phyloP scores from a whole-genome alignment of 352 stramenopile genomes.

The Phytophthora ohioensis region DNA sequence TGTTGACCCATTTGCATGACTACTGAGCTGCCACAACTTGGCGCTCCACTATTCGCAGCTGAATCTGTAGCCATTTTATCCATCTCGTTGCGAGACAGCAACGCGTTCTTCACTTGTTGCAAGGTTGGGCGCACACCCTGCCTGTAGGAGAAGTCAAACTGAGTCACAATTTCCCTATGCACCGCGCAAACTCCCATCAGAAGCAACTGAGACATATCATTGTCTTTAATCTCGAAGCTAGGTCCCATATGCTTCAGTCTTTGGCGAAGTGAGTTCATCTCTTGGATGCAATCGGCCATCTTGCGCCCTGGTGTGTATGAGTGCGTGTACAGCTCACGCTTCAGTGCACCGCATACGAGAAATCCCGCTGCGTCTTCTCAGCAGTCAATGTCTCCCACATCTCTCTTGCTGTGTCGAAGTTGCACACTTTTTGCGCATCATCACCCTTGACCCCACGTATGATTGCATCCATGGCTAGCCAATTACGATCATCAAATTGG shows the following conservation, averaged over 20 bases:
- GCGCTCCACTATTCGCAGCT: background rate
- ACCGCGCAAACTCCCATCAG: slow-evolving; percentile 11
- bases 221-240: background rate
- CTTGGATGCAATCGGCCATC: slow-evolving; percentile 13
- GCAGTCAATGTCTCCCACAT: slow-evolving; percentile 1
- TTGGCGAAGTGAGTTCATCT: slow-evolving; percentile 11
- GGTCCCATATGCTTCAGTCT: slow-evolving; percentile 10
- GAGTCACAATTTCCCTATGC: slow-evolving; percentile 8
- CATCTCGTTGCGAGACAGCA: slow-evolving; percentile 6
- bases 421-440: background rate
- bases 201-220: background rate
- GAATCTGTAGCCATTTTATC: background rate
- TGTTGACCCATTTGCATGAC: background rate
- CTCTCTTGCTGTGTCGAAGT: background rate
- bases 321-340: background rate
- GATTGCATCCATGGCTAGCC: background rate
- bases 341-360: background rate
- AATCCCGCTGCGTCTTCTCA: background rate
- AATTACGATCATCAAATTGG: background rate
- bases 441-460: background rate
- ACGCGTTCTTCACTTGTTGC: slow-evolving; percentile 10
- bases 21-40: too few species aligned
- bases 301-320: background rate
- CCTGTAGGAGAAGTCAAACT: slow-evolving; percentile 5
- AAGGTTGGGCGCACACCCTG: background rate